These are phyloP conservation scores for Neocucurbitaria cava DNA, from an alignment of 2,329 filamentous ascomycete genomes.

Conservation along the genomic window DNA sequence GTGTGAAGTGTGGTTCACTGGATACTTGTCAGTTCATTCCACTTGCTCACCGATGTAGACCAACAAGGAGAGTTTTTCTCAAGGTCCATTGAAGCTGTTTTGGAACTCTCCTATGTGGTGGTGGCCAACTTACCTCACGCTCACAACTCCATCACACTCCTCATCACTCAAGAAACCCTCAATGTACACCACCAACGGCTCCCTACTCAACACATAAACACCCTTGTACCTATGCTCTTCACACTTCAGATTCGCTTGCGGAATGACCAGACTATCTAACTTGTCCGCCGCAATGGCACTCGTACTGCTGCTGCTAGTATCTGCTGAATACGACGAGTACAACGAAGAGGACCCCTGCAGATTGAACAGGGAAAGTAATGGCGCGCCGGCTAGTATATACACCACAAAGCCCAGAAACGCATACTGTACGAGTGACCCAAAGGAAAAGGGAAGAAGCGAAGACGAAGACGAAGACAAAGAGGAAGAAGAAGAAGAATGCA, in stretches of 20 bases:
- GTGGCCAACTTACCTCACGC: slow-evolving; percentile 57
- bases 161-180: slow-evolving; percentile 59
- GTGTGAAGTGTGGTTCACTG: slow-evolving; percentile 58
- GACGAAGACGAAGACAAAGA: slow-evolving; percentile 9
- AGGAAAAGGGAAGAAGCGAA: slow-evolving; percentile 16
- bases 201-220: slow-evolving; percentile 59
- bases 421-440: slow-evolving; percentile 41
- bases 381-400: slow-evolving; percentile 48
- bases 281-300: slow-evolving; percentile 30
- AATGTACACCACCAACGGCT: slow-evolving; percentile 66
- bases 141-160: slow-evolving; percentile 60
- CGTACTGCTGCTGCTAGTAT: neutral
- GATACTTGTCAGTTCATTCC: neutral
- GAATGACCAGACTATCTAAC: slow-evolving; percentile 49
- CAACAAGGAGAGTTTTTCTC: neutral
- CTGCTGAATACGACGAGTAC: neutral
- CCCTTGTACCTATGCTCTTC: slow-evolving; percentile 44
- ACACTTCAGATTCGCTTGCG: slow-evolving; percentile 49
- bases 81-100: too few relatives aligned
- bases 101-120: neutral
- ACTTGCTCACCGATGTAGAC: neutral
- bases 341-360: neutral
- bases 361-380: slow-evolving; percentile 24
- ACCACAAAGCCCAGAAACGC: slow-evolving; percentile 34
- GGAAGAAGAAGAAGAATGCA: slow-evolving; percentile 9